Conservation (phyloP, 1,284 basidiomycete genomes). For the Cutaneotrichosporon spelunceum region DNA sequence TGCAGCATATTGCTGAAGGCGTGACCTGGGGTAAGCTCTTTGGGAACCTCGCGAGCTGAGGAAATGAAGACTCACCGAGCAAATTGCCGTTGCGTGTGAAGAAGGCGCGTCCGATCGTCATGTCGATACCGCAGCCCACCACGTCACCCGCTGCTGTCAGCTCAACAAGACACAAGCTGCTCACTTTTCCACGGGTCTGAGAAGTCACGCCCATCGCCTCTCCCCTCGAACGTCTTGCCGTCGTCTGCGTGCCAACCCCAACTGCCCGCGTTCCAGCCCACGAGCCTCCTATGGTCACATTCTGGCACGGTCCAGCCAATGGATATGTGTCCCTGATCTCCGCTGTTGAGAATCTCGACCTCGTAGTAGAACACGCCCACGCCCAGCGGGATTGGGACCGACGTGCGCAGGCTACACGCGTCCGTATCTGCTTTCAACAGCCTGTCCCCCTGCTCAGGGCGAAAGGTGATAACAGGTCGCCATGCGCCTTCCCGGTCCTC, state of each 20-base stretch:
- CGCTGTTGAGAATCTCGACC: constrained; percentile 60
- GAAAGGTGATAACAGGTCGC: constrained; percentile 38
- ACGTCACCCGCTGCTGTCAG: constrained; percentile 65
- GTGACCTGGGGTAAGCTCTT: constrained; percentile 51
- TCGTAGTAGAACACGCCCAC: constrained; percentile 91
- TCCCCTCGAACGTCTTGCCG: constrained; percentile 70
- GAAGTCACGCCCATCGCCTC: constrained; percentile 66
- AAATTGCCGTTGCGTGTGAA: constrained; percentile 83
- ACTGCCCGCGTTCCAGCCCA: constrained; percentile 84
- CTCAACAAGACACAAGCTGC: constrained; percentile 12
- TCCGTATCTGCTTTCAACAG: constrained; percentile 59
- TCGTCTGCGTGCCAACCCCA: constrained; percentile 96
- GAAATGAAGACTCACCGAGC: constrained; percentile 59
- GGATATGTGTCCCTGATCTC: constrained; percentile 77
- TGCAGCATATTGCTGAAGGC: constrained; percentile 65
- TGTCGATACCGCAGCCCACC: constrained; percentile 86
- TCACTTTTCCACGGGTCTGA: constrained; percentile 58
- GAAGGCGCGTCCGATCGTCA: constrained; percentile 70
- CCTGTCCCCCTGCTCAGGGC: constrained; percentile 50
- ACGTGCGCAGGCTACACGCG: constrained; percentile 72
- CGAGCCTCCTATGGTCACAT: constrained; percentile 68
- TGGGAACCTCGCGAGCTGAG: neutral
- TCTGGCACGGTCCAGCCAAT: constrained; percentile 63
- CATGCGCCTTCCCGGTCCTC: neutral
- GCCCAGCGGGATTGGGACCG: constrained; percentile 68